phyloP scores from a whole-genome alignment of 352 stramenopile species.

The Phytophthora fragariae region DNA sequence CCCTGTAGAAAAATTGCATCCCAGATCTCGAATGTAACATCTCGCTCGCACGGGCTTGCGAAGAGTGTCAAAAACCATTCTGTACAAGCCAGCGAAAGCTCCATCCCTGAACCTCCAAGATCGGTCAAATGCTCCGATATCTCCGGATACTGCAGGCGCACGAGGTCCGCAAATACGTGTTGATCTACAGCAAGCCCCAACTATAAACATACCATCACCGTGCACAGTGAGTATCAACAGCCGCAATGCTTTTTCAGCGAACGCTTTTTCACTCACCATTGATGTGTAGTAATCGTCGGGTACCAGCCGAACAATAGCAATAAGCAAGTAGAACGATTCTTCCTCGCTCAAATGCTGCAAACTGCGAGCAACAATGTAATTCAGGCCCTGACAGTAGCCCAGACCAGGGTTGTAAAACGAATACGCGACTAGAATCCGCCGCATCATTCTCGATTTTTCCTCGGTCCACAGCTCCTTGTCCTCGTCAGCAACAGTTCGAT shows the following conservation, averaged over 20 bases:
- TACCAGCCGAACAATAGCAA: conserved; percentile 78
- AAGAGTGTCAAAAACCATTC: conserved; percentile 92
- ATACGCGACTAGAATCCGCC: conserved; percentile 86
- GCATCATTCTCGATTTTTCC: conserved; percentile 77
- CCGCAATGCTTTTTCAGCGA: neutral
- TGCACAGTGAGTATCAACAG: neutral
- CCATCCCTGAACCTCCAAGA: conserved; percentile 84
- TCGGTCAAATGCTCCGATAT: conserved; percentile 68
- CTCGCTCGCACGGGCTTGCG: conserved; percentile 75
- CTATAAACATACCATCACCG: conserved; percentile 32
- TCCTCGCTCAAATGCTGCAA: conserved; percentile 77
- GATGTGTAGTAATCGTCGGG: conserved; percentile 91
- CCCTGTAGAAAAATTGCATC: conserved; percentile 86
- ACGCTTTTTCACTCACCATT: conserved; percentile 59
- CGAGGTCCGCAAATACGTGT: conserved; percentile 88
- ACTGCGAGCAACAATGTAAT: conserved; percentile 86
- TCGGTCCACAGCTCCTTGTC: conserved; percentile 76
- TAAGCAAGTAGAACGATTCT: conserved; percentile 86
- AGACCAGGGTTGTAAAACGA: conserved; percentile 82
- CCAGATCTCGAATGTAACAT: conserved; percentile 85
- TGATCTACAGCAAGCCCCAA: conserved; percentile 88
- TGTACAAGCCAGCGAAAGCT: conserved; percentile 86
- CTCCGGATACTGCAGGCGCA: conserved; percentile 77
- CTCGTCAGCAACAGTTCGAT: conserved; percentile 70
- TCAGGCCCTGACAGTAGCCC: conserved; percentile 90